Percentiles rank a stretch among this genome's conserved stretches.
These are phyloP conservation scores for Inonotus hispidus DNA, from an alignment of 1,284 basidiomycete genomes.

Conservation along the genomic window DNA sequence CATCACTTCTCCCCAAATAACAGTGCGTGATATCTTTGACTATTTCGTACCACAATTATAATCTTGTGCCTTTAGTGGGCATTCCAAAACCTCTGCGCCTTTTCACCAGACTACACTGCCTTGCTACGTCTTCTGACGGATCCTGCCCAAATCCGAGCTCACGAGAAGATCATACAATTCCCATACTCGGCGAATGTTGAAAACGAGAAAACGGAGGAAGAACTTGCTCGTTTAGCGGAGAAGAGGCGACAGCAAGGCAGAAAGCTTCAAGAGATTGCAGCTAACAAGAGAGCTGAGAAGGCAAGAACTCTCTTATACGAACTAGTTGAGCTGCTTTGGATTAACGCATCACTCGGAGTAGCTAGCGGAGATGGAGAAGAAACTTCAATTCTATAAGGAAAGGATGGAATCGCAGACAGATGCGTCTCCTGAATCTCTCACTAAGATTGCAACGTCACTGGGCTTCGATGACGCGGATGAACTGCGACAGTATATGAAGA, in stretches of 20 bases:
- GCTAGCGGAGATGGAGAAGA: constrained; percentile 78
- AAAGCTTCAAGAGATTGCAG: constrained; percentile 90
- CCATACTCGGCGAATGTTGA: constrained; percentile 67
- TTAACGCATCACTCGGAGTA: constrained; percentile 26
- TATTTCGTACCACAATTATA: not conserved
- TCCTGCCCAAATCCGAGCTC: constrained; percentile 57
- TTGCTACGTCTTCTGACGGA: constrained; percentile 62
- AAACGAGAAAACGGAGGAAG: constrained; percentile 91
- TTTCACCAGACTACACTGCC: constrained; percentile 73
- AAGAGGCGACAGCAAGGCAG: constrained; percentile 80
- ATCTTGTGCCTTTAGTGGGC: constrained; percentile 60
- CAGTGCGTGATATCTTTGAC: constrained; percentile 26
- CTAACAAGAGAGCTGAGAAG: constrained; percentile 82
- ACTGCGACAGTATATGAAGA: constrained; percentile 73
- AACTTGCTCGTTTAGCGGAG: constrained; percentile 73
- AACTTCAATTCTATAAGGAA: constrained; percentile 66
- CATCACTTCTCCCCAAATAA: constrained; percentile 45
- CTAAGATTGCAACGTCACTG: constrained; percentile 56
- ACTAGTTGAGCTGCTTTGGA: not conserved
- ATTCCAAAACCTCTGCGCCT: constrained; percentile 83
- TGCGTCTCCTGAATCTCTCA: constrained; percentile 76
- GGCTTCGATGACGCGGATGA: constrained; percentile 68
- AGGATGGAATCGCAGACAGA: constrained; percentile 61
- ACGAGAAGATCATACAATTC: constrained; percentile 79
- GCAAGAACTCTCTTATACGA: constrained; percentile 32